Base-by-base conservation (phyloP, 441 rosid species). In the Sinapis alba region DNA sequence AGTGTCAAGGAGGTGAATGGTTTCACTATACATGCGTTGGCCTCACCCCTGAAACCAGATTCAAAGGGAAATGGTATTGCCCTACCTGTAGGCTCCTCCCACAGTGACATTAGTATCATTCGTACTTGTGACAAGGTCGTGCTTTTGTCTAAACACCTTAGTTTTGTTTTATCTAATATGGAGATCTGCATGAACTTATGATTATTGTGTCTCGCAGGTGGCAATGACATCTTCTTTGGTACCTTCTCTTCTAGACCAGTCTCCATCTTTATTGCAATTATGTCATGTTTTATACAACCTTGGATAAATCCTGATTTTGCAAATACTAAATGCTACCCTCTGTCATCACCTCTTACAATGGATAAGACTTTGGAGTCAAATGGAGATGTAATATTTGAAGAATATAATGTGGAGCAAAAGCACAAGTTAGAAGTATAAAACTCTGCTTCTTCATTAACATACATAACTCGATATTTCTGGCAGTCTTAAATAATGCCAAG, bases 1-100 rank as follows among this genome's bases (percentile, higher is more conserved):
- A 92, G 99, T 96, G 98, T 80, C 91, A 90, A 78, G 99, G 99
- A 84, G 99, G 99, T 43, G 98, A 96, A 79, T 93, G 99, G 99
- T 96, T 96, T 86, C 99, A 93, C 68, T 96, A 96, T 68, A 26
- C 68, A 24, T 57, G 99, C 27, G 99, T 96, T 62, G 99, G 99
- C 57, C 87, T 96, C 76, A 91, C 97, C 18, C 96, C 98, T 0
- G 98, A 96, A 85, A 96, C 97, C 21, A 86, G 99, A 83, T 96
- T 96, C 83, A 92, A 86, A 83, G 98, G 97, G 59, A 93, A 96
- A 77, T 96, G 99, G 99, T 96, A 87, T 72, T 96, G 99, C 81
- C 98, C 98, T 23, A 93, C 99, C 56, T 96, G 99, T 86, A 90
- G 85, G 67, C 19, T 73, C 65, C 88, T 81, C 20, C 90, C 92